Evolutionary conservation across 1,139 yeast genomes (phyloP).

Genomic region (Suhomyces terraborum): DNA sequence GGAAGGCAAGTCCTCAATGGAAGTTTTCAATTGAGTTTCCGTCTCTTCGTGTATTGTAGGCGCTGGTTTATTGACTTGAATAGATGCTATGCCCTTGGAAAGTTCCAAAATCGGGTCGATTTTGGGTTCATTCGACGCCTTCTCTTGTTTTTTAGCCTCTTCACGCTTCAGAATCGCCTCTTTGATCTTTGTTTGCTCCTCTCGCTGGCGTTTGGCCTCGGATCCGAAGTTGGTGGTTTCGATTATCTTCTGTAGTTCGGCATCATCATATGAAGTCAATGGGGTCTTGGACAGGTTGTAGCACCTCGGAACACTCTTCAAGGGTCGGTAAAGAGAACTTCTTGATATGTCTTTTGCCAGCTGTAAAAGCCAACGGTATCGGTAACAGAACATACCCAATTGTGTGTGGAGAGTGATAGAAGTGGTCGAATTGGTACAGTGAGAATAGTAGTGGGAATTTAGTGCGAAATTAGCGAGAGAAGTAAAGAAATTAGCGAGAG

Average conservation of each 20-base stretch:
- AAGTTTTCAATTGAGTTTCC: slow-evolving; percentile 24
- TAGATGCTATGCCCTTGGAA: slow-evolving; percentile 5
- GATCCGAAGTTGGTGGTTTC: slow-evolving; percentile 26
- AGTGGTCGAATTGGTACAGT: background rate
- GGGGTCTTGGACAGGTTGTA: slow-evolving; percentile 8
- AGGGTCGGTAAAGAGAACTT: background rate
- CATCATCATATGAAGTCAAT: slow-evolving; percentile 15
- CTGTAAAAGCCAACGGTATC: slow-evolving; percentile 1
- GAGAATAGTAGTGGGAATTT: background rate
- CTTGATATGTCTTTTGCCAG: background rate
- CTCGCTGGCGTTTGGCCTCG: slow-evolving; percentile 12
- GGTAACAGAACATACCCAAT: background rate
- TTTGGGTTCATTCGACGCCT: background rate
- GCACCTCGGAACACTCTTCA: background rate
- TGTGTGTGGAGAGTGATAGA: too few species aligned
- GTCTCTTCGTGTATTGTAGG: slow-evolving; percentile 12
- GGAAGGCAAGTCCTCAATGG: slow-evolving; percentile 34
- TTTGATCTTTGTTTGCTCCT: slow-evolving; percentile 1
- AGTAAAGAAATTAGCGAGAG: background rate
- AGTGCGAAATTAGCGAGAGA: background rate
- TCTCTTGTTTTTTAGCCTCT: background rate
- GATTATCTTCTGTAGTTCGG: slow-evolving; percentile 24
- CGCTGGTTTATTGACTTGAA: slow-evolving; percentile 2
- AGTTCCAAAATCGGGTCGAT: slow-evolving; percentile 2
- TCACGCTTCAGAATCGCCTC: background rate